These are phyloP conservation scores for Lactifluus hygrophoroides DNA, from an alignment of 768 basidiomycete species.

Conservation along the genomic window DNA sequence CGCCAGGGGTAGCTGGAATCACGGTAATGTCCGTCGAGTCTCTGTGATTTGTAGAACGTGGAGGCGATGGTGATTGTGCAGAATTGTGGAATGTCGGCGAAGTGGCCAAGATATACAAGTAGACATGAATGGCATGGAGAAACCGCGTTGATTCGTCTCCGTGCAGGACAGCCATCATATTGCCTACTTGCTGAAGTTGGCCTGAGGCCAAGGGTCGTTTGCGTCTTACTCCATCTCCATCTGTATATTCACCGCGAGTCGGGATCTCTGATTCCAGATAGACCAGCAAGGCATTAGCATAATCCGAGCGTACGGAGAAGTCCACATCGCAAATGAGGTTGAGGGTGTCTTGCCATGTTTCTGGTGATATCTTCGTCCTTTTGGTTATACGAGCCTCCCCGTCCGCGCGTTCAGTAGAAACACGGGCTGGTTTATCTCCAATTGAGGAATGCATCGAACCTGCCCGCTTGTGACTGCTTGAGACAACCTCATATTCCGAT, in stretches of 20 bases:
- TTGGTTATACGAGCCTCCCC: slow-evolving; percentile 37
- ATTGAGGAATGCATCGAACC: not conserved
- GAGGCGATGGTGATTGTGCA: slow-evolving; percentile 35
- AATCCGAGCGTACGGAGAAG: slow-evolving; percentile 70
- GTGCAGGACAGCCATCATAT: slow-evolving; percentile 41
- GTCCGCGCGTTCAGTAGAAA: slow-evolving; percentile 16
- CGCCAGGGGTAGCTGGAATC: slow-evolving; percentile 20
- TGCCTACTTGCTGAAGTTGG: slow-evolving; percentile 38
- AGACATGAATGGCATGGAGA: slow-evolving; percentile 72
- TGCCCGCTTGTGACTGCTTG: not conserved
- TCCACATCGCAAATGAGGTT: slow-evolving; percentile 76
- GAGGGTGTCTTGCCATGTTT: slow-evolving; percentile 87
- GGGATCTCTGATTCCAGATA: slow-evolving; percentile 74
- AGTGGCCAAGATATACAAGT: slow-evolving; percentile 70
- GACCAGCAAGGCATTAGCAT: slow-evolving; percentile 60
- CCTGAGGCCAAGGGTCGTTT: slow-evolving; percentile 40
- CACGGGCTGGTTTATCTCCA: slow-evolving; percentile 4
- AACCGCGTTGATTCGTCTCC: slow-evolving; percentile 63
- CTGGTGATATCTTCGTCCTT: slow-evolving; percentile 62
- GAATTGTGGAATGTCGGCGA: slow-evolving; percentile 45
- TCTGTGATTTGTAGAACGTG: slow-evolving; percentile 24
- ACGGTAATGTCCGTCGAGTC: slow-evolving; percentile 11
- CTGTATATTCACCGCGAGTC: slow-evolving; percentile 44
- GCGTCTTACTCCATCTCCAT: slow-evolving; percentile 40
- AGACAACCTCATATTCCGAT: slow-evolving; percentile 13